phyloP scores from a whole-genome alignment of 2,329 filamentous ascomycete species.

The Calonectria hongkongensis region DNA sequence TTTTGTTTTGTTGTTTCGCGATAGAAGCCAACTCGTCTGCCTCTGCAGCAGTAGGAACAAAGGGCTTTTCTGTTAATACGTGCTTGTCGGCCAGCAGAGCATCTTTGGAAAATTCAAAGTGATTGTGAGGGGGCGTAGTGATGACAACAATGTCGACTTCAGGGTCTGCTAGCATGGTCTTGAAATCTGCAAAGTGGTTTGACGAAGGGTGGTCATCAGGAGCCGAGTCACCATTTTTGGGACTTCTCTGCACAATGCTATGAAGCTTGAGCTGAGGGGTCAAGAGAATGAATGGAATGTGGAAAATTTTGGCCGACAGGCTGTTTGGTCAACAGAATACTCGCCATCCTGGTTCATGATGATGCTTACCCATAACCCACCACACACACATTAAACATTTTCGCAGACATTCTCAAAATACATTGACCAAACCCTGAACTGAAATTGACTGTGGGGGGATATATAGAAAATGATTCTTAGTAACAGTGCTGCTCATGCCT shows the following conservation, averaged over 20 bases:
- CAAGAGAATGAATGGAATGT: slow-evolving; percentile 84
- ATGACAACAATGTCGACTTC: slow-evolving; percentile 82
- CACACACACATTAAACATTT: not conserved
- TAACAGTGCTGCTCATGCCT: no score
- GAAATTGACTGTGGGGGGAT: not conserved
- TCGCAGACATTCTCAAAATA: not conserved
- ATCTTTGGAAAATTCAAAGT: slow-evolving; percentile 78
- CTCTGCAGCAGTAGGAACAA: slow-evolving; percentile 83
- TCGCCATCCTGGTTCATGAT: not conserved
- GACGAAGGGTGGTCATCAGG: slow-evolving; percentile 79
- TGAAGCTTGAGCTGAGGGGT: slow-evolving; percentile 80
- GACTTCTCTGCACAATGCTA: slow-evolving; percentile 84
- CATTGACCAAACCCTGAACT: no score
- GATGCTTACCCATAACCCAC: not conserved
- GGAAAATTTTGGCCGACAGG: slow-evolving; percentile 84
- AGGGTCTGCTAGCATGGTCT: slow-evolving; percentile 79
- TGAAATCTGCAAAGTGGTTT: slow-evolving; percentile 78
- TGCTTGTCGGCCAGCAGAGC: slow-evolving; percentile 84
- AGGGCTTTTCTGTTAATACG: slow-evolving; percentile 89
- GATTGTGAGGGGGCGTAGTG: slow-evolving; percentile 82
- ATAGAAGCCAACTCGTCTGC: slow-evolving; percentile 77
- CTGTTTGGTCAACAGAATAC: slow-evolving; percentile 55
- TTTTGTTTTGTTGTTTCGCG: slow-evolving; percentile 68
- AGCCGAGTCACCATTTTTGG: slow-evolving; percentile 78
- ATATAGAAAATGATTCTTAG: no score